A percentile compares a stretch with the other conserved stretches of the same genome.
These are phyloP conservation scores for Apiospora malaysiana DNA, from an alignment of 2,329 filamentous ascomycete genomes.

Conservation along the genomic window DNA sequence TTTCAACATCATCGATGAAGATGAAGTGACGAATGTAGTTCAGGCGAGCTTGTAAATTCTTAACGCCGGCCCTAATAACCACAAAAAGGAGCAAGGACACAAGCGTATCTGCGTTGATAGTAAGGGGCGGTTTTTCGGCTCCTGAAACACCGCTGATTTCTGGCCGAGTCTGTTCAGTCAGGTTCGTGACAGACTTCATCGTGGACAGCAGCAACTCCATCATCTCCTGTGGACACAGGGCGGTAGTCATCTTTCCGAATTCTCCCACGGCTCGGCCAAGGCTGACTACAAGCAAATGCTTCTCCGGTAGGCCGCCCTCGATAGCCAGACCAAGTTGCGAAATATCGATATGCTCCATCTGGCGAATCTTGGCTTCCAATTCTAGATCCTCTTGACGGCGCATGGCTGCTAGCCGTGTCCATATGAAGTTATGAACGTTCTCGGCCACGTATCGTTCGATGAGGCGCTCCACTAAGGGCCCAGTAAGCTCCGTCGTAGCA, in stretches of 20 bases:
- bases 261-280: constrained; percentile 82
- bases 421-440: constrained; percentile 89
- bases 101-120: constrained; percentile 83
- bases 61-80: constrained; percentile 87
- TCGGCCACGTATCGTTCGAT: constrained; percentile 96
- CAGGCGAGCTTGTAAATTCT: constrained; percentile 85
- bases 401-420: constrained; percentile 79
- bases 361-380: constrained; percentile 85
- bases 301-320: constrained; percentile 77
- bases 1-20: constrained; percentile 97
- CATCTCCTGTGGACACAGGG: constrained; percentile 88
- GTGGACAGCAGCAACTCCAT: constrained; percentile 79
- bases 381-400: constrained; percentile 84
- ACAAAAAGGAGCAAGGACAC: constrained; percentile 91
- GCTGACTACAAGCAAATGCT: constrained; percentile 79
- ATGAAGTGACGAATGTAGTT: constrained; percentile 98
- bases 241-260: constrained; percentile 83
- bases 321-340: constrained; percentile 91
- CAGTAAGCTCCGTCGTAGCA: constrained; percentile 91
- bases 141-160: constrained; percentile 41
- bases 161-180: constrained; percentile 57
- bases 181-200: constrained; percentile 80
- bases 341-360: constrained; percentile 93
- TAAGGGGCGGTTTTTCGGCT: constrained; percentile 62
- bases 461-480: constrained; percentile 87